Percentiles rank a stretch among this genome's conserved stretches.
These are phyloP conservation scores for Meyerozyma elateridarum DNA, from an alignment of 1,139 yeast species.

Conservation along the genomic window DNA sequence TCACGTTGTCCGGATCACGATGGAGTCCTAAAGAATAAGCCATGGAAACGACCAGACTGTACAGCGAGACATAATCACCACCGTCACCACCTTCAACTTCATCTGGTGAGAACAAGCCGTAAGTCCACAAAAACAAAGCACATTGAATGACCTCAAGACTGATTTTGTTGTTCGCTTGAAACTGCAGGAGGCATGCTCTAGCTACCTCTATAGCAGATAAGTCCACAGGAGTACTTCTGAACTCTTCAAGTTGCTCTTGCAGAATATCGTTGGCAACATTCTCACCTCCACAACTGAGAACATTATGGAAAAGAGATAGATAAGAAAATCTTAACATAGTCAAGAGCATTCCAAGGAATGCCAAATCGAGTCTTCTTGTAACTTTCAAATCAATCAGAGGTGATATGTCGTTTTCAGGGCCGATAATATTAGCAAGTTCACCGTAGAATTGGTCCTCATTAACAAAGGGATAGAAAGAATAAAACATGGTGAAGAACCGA, in stretches of 20 bases:
- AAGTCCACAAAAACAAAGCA: conserved; percentile 5
- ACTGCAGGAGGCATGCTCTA: conserved; percentile 3
- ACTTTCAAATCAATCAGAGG: conserved; percentile 1
- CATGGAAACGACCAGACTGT: conserved; percentile 4
- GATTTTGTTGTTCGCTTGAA: conserved; percentile 2
- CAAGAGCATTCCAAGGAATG: conserved; percentile 5
- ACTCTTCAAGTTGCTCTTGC: neutral
- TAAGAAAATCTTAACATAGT: conserved; percentile 4
- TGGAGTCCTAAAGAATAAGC: conserved; percentile 5
- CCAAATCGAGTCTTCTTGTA: conserved; percentile 3
- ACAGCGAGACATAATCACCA: conserved; percentile 3
- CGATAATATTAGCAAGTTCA: neutral
- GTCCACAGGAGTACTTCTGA: conserved; percentile 1
- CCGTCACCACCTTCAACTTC: conserved; percentile 6
- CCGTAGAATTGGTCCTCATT: neutral
- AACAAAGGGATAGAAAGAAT: neutral
- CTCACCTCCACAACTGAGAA: neutral
- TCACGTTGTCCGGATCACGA: conserved; percentile 4
- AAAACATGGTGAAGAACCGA: conserved; percentile 1
- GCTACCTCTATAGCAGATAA: conserved; percentile 3
- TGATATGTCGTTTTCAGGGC: neutral
- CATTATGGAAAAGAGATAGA: conserved; percentile 5
- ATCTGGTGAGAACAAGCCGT: conserved; percentile 5
- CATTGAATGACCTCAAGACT: conserved; percentile 4
- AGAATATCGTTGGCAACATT: neutral